Base-by-base conservation (phyloP, 2,329 filamentous ascomycete species). In the Delphinella strobiligena region DNA sequence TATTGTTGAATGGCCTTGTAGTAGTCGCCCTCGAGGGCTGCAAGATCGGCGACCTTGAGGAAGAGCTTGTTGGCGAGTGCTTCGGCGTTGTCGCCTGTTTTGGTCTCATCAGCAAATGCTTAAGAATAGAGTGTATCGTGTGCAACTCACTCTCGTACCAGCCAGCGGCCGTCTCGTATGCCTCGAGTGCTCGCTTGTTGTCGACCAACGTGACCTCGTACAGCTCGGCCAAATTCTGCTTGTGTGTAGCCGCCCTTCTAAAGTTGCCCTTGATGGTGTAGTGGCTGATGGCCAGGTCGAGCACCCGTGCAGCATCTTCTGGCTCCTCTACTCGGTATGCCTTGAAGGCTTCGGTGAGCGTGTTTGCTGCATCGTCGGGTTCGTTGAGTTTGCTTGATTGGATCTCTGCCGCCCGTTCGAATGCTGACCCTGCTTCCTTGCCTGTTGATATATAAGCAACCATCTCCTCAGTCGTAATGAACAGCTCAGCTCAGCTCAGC, bases 211-310 rank as follows among this genome's bases (percentile, higher is more conserved):
- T 84, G 29, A 76, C 68, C 67, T 96, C 88, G 53, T 82, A 89
- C 18, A 94, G 65, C 56, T 95, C 87, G 14, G 79, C 91, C 44
- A 94, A 67, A 47, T 82, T 82, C 63, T 96, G 85, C 68, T 94
- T 85, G 60, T 94, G 82, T 17, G 83, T 82, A 9, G 91, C 91
- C 11, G 91, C 89, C 41, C 89, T 75, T 50, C 88, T 75, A 64
- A 94, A 88, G 62, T 94, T 94, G 46, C 88, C 88, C 63, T 87
- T 88, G 50, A 75, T 66, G 51, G 85, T 89, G 63, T 93, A 96
- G 59, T 91, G 83, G 42, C 78, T 70, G 57, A 96, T 86, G 31
- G 87, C 82, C 48, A 78, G 67, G 48, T 86, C 76, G 41, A 95
- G 68, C 54, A 84, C 87, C 45, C 84, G 71, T 32, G 82, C 84